Base-by-base conservation (phyloP, 2,329 filamentous ascomycete genomes). In the Huntiella moniliformis region DNA sequence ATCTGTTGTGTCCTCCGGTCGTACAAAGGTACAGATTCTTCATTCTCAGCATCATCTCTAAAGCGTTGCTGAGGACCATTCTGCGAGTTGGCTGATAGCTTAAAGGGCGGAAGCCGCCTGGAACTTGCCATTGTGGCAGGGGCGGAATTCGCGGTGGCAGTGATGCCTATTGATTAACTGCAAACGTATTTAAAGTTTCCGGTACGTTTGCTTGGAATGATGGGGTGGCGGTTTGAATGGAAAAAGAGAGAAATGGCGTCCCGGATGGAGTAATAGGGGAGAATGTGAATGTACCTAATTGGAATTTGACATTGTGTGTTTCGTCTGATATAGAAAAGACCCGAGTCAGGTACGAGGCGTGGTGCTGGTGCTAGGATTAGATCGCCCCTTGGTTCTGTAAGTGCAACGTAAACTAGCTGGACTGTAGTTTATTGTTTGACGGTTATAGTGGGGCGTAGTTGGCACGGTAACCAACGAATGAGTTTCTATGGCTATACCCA, bases 221-320 rank as follows among this genome's bases (percentile, higher is more conserved):
- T 32, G 45, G 42, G 12, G 31, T 36, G 22, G 22, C 22, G 22
- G 22, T 70, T 72, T 13, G 70, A 64, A 54, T 76, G 73, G 32
- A 76, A 60, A 55, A 76, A 73, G 73, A 77, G 76, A 52, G 42
- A 45, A 47, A 35, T 44, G 18, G 38, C 13, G 22, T 28, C 22
- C 22, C 22, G 22, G 7, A 28, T 28, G 22, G 22, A 28, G 22
- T 28, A 28, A 28, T 28, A 28, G 22, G 22, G 22, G 22, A 28
- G 22, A 28, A 28, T 28, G 22, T 28, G 22, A 28, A 28, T 28
- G 10, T 28, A 28, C 22, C 22, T 8, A 28, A 8, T 28, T 28
- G 22, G 22, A 10, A 28, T 28, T 3, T 28, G 22, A 8, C 10
- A 28, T 28, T 28, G 2, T 6, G 22, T 28, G 7, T 6, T 28